Evolutionary conservation across 768 basidiomycete genomes (phyloP).

Genomic region (Baorangia bicolor): DNA sequence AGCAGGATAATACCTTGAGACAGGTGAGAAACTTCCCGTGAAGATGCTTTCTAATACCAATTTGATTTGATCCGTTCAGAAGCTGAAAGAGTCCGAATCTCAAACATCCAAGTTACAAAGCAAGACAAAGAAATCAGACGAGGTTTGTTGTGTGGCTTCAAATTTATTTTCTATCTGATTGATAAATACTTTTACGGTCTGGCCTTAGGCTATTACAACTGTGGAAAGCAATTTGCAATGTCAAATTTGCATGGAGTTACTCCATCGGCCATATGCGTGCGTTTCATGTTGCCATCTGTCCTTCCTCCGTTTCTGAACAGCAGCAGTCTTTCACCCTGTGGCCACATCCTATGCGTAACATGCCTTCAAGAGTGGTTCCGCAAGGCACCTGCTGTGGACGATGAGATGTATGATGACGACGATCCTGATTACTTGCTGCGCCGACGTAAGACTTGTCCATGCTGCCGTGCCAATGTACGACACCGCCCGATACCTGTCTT

Average conservation of each 20-base stretch:
- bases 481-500: constrained; percentile 68
- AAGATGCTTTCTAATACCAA: background rate
- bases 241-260: constrained; percentile 75
- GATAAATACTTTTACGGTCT: background rate
- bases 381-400: constrained; percentile 52
- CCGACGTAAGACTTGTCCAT: constrained; percentile 71
- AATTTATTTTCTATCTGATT: background rate
- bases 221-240: constrained; percentile 65
- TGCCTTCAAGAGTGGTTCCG: constrained; percentile 82
- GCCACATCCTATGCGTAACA: constrained; percentile 69
- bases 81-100: constrained; percentile 44
- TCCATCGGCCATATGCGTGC: constrained; percentile 65
- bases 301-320: constrained; percentile 6
- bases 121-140: constrained; percentile 53
- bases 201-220: constrained; percentile 46
- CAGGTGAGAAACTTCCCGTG: constrained; percentile 32
- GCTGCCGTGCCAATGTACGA: constrained; percentile 58
- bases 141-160: constrained; percentile 39
- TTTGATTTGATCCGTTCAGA: constrained; percentile 29
- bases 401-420: constrained; percentile 44
- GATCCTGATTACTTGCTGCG: constrained; percentile 47
- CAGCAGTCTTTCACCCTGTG: constrained; percentile 67
- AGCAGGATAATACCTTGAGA: constrained; percentile 38
- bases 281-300: constrained; percentile 25
- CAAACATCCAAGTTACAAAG: constrained; percentile 44